Conservation (phyloP, 768 basidiomycete species). For the Boletellus ananas region DNA sequence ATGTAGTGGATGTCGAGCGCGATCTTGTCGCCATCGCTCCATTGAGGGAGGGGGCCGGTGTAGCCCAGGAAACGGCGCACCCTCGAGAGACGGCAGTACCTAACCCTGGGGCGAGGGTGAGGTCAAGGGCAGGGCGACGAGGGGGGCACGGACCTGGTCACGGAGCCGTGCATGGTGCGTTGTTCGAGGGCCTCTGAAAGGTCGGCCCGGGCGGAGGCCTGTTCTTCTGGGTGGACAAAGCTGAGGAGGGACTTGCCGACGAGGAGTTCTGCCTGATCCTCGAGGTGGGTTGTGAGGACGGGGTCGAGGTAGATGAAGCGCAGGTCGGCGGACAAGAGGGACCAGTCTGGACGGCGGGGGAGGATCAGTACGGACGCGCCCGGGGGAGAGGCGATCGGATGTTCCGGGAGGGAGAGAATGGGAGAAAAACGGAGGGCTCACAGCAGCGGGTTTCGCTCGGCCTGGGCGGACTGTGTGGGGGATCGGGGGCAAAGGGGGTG, state of each 20-base stretch:
- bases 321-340: constrained; percentile 71
- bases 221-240: constrained; percentile 85
- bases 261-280: constrained; percentile 62
- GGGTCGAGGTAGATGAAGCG: constrained; percentile 83
- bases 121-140: constrained; percentile 13
- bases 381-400: constrained; percentile 25
- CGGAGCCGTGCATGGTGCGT: constrained; percentile 76
- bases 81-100: constrained; percentile 71
- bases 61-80: constrained; percentile 73
- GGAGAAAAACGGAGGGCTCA: constrained; percentile 37
- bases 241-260: constrained; percentile 67
- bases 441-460: constrained; percentile 75
- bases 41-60: constrained; percentile 49
- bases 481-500: constrained; percentile 34
- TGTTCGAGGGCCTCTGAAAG: constrained; percentile 69
- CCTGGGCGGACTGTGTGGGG: constrained; percentile 43
- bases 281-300: constrained; percentile 68
- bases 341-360: constrained; percentile 57
- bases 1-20: constrained; percentile 72
- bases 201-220: constrained; percentile 68
- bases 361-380: constrained; percentile 18
- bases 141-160: constrained; percentile 56
- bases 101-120: constrained; percentile 50
- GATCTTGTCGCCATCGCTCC: constrained; percentile 66
- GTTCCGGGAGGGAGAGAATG: constrained; percentile 1